phyloP scores from a whole-genome alignment of 257 asterid genomes.

The Ophiorrhiza pumila region DNA sequence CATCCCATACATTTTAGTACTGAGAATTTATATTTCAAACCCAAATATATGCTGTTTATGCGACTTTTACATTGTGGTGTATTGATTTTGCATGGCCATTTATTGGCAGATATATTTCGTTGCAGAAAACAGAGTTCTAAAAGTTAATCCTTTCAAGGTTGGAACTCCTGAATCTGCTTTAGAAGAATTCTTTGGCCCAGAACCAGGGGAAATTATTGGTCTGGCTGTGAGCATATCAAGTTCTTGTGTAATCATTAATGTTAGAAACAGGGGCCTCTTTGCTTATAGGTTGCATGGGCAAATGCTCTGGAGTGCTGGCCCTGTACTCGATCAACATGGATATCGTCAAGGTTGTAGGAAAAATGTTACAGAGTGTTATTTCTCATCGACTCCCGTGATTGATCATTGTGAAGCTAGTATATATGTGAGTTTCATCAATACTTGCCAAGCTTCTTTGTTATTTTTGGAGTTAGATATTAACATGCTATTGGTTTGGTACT shows the following conservation, averaged over 20 bases:
- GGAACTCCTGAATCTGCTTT: slow-evolving; percentile 50
- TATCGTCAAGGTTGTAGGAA: slow-evolving; percentile 85
- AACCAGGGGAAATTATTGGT: slow-evolving; percentile 66
- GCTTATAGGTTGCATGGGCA: slow-evolving; percentile 57
- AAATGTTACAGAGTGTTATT: slow-evolving; percentile 60
- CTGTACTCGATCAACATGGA: slow-evolving; percentile 69
- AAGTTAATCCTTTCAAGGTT: slow-evolving; percentile 45
- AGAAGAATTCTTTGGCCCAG: slow-evolving; percentile 62
- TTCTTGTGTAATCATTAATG: slow-evolving; percentile 59
- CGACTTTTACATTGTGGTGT: too few species aligned
- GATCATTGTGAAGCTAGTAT: slow-evolving; percentile 95
- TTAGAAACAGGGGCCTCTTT: slow-evolving; percentile 70
- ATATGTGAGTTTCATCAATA: slow-evolving; percentile 46
- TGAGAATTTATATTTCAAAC: too few species aligned
- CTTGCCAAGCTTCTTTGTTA: neutral
- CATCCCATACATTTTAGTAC: too few species aligned
- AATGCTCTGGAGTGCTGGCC: slow-evolving; percentile 84
- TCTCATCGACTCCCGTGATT: slow-evolving; percentile 63
- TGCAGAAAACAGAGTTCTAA: slow-evolving; percentile 76
- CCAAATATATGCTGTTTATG: too few species aligned
- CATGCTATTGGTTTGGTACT: neutral
- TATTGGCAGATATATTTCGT: slow-evolving; percentile 79
- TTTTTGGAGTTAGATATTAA: neutral
- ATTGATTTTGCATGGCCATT: neutral
- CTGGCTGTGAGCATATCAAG: slow-evolving; percentile 64